A percentile compares a stretch with the other conserved stretches of the same genome.
Evolutionary conservation across 2,329 filamentous ascomycete species (phyloP).

Genomic region (Venturia effusa): DNA sequence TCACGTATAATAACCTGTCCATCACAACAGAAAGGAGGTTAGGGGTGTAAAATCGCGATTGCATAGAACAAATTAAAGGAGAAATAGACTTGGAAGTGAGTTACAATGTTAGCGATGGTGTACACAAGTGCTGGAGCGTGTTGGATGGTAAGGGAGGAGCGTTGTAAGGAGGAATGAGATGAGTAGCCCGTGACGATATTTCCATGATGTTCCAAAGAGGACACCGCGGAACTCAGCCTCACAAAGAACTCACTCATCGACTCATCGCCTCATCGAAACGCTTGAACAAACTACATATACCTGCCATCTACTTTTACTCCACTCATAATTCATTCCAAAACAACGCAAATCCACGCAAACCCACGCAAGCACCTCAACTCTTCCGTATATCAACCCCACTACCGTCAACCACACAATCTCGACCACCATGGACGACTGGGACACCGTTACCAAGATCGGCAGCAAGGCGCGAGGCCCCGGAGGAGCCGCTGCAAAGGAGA

Average conservation of each 20-base stretch:
- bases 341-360: background rate
- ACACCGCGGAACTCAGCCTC: background rate
- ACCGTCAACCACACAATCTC: constrained; percentile 15
- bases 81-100: background rate
- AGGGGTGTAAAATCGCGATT: too few relatives aligned
- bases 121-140: too few relatives aligned
- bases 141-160: background rate
- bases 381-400: background rate
- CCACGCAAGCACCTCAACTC: background rate
- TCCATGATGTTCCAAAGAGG: background rate
- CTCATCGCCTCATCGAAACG: too few relatives aligned
- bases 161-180: background rate
- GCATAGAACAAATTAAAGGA: too few relatives aligned
- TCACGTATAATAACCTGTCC: too few relatives aligned
- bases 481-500: constrained; percentile 55
- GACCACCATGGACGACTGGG: constrained; percentile 64
- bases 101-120: too few relatives aligned
- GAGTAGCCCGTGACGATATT: background rate
- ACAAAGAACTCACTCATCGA: background rate
- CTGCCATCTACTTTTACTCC: background rate
- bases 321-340: too few relatives aligned
- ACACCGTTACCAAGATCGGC: constrained; percentile 84
- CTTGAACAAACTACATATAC: background rate
- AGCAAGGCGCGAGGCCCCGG: constrained; percentile 66
- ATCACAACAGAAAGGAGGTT: too few relatives aligned